Evolutionary conservation across 805 yeast species (phyloP), one percentile per base, ranked within the genome.

Genomic region (Starmera pachycereana): DNA sequence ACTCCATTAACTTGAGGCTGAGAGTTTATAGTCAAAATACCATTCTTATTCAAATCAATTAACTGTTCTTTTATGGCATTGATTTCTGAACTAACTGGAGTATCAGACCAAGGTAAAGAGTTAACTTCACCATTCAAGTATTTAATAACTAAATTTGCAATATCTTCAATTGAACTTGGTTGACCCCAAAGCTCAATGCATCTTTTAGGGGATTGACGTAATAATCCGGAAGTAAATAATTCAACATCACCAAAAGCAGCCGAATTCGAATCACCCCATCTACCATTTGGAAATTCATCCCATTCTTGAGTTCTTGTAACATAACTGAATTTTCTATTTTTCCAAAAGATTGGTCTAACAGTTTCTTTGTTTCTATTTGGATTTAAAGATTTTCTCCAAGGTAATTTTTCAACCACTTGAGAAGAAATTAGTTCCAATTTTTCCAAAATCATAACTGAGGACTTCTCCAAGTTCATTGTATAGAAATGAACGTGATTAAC

Each of bases 251-350:
- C 96, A 63, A 83, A 89, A 2, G 97, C 97, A 5, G 98, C 98
- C 34, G 97, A 92, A 44, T 95, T 71, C 4, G 97, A 85, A 59
- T 92, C 97, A 53, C 98, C 98, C 89, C 96, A 92, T 65, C 98
- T 73, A 44, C 98, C 98, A 61, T 90, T 92, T 38, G 98, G 98
- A 56, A 90, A 92, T 61, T 92, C 98, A 63, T 92, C 98, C 88
- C 98, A 92, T 42, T 82, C 81, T 22, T 92, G 77, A 8, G 97
- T 90, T 60, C 97, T 74, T 37, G 87, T 74, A 45, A 87, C 78
- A 58, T 90, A 90, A 12, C 95, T 79, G 60, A 82, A 83, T 53
- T 89, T 89, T 66, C 97, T 77, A 60, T 87, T 83, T 58, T 86
- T 83, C 97, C 97, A 90, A 62, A 90, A 90, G 46, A 90, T 90